phyloP scores from a whole-genome alignment of 345 rosid genomes.

The Acer yangbiense region DNA sequence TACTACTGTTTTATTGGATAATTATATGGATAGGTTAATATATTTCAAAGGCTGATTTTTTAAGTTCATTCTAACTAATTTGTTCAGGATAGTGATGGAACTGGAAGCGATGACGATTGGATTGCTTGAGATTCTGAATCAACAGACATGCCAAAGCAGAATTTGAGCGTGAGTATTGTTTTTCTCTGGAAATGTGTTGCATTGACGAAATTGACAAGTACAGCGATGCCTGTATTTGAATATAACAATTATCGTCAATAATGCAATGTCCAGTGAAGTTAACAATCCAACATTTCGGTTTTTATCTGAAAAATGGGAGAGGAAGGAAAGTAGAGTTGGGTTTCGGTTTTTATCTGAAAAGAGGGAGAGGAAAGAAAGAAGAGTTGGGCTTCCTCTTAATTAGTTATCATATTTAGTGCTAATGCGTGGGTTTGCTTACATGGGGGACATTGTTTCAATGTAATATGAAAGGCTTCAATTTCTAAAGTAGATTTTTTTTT shows the following conservation, averaged over 20 bases:
- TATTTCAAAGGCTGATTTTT: not conserved
- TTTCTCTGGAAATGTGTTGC: not conserved
- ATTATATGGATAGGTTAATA: not conserved
- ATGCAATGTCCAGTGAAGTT: not conserved
- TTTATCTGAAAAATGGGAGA: no score
- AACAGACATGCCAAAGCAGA: not conserved
- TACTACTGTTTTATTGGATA: not conserved
- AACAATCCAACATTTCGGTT: not conserved
- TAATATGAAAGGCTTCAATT: no score
- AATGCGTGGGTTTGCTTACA: no score
- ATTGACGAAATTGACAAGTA: not conserved
- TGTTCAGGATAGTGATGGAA: conserved; percentile 46
- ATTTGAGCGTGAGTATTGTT: not conserved
- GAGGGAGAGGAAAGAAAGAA: no score
- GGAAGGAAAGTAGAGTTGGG: no score
- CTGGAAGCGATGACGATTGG: conserved; percentile 60
- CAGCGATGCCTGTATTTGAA: not conserved
- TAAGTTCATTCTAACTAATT: not conserved
- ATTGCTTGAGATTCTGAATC: conserved; percentile 31
- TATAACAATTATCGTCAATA: not conserved
- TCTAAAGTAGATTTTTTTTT: no score
- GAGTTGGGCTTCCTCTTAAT: no score
- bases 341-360: no score
- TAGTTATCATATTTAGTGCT: no score
- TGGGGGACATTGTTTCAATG: no score